Evolutionary conservation across 495 filamentous ascomycete genomes (phyloP).

Genomic region (Penicillium macrosclerotiorum): DNA sequence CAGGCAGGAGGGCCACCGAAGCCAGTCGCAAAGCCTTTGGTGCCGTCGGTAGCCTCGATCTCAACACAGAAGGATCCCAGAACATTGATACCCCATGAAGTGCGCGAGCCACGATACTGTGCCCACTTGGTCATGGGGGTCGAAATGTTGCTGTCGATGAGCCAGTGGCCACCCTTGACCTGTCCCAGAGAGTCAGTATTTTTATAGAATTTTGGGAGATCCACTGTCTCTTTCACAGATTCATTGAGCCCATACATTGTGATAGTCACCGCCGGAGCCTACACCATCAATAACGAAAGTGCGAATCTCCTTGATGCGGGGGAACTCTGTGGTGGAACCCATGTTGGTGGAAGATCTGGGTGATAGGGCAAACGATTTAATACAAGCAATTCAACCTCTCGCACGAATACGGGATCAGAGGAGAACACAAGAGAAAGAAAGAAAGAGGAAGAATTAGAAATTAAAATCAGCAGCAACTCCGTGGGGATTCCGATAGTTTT

Average conservation of each 20-base stretch:
- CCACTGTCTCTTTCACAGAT: too few relatives aligned
- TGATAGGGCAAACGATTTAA: neutral
- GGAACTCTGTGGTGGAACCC: slow-evolving; percentile 37
- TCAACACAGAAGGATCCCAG: slow-evolving; percentile 92
- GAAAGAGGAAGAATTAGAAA: slow-evolving; percentile 6
- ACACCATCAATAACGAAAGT: slow-evolving; percentile 84
- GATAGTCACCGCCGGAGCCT: slow-evolving; percentile 88
- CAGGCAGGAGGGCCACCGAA: slow-evolving; percentile 92
- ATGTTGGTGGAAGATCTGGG: slow-evolving; percentile 32
- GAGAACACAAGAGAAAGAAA: neutral
- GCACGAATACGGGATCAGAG: neutral
- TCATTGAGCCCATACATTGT: slow-evolving; percentile 63
- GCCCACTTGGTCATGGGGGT: slow-evolving; percentile 89
- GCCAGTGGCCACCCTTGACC: slow-evolving; percentile 85
- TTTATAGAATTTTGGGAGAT: too few relatives aligned
- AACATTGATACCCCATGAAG: slow-evolving; percentile 95
- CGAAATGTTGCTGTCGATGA: slow-evolving; percentile 86
- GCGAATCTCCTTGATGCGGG: slow-evolving; percentile 71
- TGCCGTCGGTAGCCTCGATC: slow-evolving; percentile 83
- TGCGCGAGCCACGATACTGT: slow-evolving; percentile 79
- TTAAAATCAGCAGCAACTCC: slow-evolving; percentile 2
- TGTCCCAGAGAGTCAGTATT: slow-evolving; percentile 17
- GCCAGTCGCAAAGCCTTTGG: slow-evolving; percentile 87
- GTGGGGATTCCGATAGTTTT: slow-evolving; percentile 16
- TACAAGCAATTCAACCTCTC: too few relatives aligned